These are phyloP conservation scores for Entamoeba histolytica DNA, from an alignment of 208 protist species.

Conservation along the genomic window DNA sequence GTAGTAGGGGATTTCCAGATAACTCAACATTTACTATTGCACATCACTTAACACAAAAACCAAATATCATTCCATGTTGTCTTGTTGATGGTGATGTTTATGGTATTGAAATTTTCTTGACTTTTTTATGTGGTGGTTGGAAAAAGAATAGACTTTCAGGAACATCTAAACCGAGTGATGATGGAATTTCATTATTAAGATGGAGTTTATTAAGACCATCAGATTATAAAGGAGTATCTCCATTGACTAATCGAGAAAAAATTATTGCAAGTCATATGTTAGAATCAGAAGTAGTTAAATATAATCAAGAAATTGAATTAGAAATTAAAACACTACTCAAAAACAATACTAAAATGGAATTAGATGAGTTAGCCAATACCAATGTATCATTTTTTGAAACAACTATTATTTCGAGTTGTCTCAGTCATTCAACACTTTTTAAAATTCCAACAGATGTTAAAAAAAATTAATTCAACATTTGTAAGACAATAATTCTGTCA, in stretches of 20 bases:
- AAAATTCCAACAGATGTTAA: not conserved
- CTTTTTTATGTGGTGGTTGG: not conserved
- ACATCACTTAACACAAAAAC: not conserved
- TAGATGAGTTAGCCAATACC: not conserved
- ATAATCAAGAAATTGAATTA: not conserved
- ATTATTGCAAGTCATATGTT: not conserved
- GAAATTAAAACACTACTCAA: not conserved
- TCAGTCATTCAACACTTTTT: not conserved
- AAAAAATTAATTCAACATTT: not conserved
- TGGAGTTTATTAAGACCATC: not conserved
- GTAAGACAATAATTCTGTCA: not conserved
- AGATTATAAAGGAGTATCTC: not conserved
- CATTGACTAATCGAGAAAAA: not conserved
- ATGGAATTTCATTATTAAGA: not conserved
- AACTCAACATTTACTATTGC: not conserved
- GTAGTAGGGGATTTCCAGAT: not conserved
- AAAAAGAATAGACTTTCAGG: not conserved
- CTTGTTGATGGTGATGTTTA: not conserved
- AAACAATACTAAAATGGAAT: not conserved
- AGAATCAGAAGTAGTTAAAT: not conserved
- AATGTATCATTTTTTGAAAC: not conserved
- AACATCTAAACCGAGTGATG: not conserved
- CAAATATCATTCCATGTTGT: not conserved
- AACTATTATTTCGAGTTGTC: not conserved
- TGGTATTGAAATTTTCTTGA: not conserved